phyloP scores from a whole-genome alignment of 2,329 filamentous ascomycete species.

The Sarocladium kiliense region DNA sequence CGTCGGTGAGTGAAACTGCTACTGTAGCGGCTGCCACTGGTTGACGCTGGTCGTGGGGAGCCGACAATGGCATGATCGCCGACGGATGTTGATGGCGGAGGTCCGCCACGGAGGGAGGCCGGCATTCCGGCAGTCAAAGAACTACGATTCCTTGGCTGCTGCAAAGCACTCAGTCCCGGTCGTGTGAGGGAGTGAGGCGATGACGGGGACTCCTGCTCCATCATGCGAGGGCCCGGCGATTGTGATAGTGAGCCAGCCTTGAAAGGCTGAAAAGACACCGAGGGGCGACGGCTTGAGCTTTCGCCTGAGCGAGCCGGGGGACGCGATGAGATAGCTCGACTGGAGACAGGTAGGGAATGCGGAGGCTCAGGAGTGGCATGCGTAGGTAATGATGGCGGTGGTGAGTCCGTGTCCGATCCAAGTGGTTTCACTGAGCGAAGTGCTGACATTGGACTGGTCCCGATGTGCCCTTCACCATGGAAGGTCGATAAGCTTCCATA shows the following conservation, averaged over 20 bases:
- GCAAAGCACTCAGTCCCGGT: slow-evolving; percentile 40
- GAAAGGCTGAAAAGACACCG: slow-evolving; percentile 90
- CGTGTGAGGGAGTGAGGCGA: slow-evolving; percentile 51
- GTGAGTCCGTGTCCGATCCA: slow-evolving; percentile 59
- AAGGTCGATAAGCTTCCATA: slow-evolving; percentile 91
- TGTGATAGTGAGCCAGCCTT: slow-evolving; percentile 93
- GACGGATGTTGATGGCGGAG: slow-evolving; percentile 46
- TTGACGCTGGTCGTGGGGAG: slow-evolving; percentile 72
- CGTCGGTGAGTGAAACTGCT: slow-evolving; percentile 90
- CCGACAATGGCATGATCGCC: slow-evolving; percentile 63
- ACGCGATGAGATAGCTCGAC: slow-evolving; percentile 24
- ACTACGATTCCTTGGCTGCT: slow-evolving; percentile 59
- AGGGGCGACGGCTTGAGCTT: slow-evolving; percentile 59
- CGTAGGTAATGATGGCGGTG: slow-evolving; percentile 44
- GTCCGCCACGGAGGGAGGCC: slow-evolving; percentile 63
- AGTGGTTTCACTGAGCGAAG: slow-evolving; percentile 62
- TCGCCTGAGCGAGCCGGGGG: slow-evolving; percentile 23
- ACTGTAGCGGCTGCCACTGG: slow-evolving; percentile 67
- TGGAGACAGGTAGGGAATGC: slow-evolving; percentile 48
- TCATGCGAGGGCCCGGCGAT: slow-evolving; percentile 58
- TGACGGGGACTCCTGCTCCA: slow-evolving; percentile 46
- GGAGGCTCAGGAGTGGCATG: slow-evolving; percentile 40
- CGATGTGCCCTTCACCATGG: slow-evolving; percentile 70
- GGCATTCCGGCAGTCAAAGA: slow-evolving; percentile 74
- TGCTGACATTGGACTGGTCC: slow-evolving; percentile 81